Conservation (phyloP, 371 early-diverging fungal species). For the Syncephalastrum contaminatum region DNA sequence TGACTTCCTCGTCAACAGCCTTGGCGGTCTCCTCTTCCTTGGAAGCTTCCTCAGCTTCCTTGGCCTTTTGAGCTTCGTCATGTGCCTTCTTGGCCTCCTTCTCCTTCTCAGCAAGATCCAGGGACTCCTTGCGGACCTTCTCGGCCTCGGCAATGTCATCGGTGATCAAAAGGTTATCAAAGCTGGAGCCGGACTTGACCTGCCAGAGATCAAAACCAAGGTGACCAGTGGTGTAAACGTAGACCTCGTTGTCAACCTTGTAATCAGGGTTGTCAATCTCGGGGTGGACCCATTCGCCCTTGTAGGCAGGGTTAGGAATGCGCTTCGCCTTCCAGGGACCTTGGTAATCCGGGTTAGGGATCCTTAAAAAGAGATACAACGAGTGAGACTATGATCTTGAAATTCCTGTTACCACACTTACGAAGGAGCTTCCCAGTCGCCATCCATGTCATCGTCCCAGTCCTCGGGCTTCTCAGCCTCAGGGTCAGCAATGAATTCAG, state of each 20-base stretch:
- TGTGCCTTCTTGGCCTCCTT: slow-evolving; percentile 50
- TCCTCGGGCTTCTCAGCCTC: slow-evolving; percentile 88
- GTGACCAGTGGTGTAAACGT: slow-evolving; percentile 78
- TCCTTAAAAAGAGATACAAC: slow-evolving; percentile 61
- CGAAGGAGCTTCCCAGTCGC: slow-evolving; percentile 89
- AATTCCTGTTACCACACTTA: slow-evolving; percentile 12
- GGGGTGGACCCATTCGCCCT: slow-evolving; percentile 92
- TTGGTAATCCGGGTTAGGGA: slow-evolving; percentile 88
- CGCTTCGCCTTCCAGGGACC: slow-evolving; percentile 78
- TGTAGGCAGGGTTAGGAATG: slow-evolving; percentile 93
- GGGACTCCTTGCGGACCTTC: slow-evolving; percentile 66
- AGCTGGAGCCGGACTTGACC: slow-evolving; percentile 89
- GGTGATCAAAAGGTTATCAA: slow-evolving; percentile 90
- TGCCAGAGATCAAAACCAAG: slow-evolving; percentile 97
- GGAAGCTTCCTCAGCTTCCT: slow-evolving; percentile 28
- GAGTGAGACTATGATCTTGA: slow-evolving; percentile 17
- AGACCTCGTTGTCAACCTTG: slow-evolving; percentile 81
- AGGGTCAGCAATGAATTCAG: slow-evolving; percentile 81
- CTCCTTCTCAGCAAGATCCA: slow-evolving; percentile 53
- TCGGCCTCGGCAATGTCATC: slow-evolving; percentile 69
- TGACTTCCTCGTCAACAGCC: slow-evolving; percentile 25
- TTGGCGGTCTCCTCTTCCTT: slow-evolving; percentile 25
- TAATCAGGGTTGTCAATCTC: slow-evolving; percentile 91
- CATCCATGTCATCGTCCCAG: slow-evolving; percentile 89
- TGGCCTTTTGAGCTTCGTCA: slow-evolving; percentile 38